Evolutionary conservation across 2,329 filamentous ascomycete species (phyloP).

Genomic region (Aspergillus sp.): DNA sequence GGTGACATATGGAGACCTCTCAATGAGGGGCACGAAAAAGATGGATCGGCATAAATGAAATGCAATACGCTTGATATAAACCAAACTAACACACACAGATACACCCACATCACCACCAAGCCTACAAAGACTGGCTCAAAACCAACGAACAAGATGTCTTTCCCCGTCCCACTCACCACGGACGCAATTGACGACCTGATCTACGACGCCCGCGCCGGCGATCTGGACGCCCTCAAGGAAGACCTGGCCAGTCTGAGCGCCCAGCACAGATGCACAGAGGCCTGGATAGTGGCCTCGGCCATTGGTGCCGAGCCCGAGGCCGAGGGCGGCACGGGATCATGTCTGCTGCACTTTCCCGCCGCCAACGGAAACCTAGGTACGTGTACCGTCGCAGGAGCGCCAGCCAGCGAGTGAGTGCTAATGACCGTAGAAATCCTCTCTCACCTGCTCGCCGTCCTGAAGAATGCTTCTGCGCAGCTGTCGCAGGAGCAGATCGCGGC

Average conservation of each 20-base stretch:
- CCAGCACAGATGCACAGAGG: conserved; percentile 57
- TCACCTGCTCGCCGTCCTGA: conserved; percentile 44
- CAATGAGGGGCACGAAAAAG: conserved; percentile 1
- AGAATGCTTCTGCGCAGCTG: background rate
- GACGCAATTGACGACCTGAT: conserved; percentile 90
- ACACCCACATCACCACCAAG: background rate
- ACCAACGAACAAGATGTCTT: conserved; percentile 15
- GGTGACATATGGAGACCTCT: background rate
- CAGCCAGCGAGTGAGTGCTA: conserved; percentile 1
- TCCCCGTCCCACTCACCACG: conserved; percentile 54
- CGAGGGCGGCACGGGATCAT: conserved; percentile 50
- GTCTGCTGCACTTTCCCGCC: conserved; percentile 79
- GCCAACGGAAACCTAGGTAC: conserved; percentile 83
- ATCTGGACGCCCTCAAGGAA: conserved; percentile 64
- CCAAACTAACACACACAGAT: background rate
- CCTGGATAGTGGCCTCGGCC: conserved; percentile 67
- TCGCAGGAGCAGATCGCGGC: conserved; percentile 18
- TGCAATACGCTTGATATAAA: background rate
- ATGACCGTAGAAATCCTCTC: conserved; percentile 45
- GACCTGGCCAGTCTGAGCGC: conserved; percentile 60
- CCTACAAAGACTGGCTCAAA: background rate
- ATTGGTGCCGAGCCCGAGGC: conserved; percentile 75
- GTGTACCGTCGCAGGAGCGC: conserved; percentile 16
- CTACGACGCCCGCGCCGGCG: conserved; percentile 78
- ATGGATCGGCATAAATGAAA: background rate